Evolutionary conservation across 108 stramenopile genomes (phyloP).

Genomic region (Nitzschia sp.): DNA sequence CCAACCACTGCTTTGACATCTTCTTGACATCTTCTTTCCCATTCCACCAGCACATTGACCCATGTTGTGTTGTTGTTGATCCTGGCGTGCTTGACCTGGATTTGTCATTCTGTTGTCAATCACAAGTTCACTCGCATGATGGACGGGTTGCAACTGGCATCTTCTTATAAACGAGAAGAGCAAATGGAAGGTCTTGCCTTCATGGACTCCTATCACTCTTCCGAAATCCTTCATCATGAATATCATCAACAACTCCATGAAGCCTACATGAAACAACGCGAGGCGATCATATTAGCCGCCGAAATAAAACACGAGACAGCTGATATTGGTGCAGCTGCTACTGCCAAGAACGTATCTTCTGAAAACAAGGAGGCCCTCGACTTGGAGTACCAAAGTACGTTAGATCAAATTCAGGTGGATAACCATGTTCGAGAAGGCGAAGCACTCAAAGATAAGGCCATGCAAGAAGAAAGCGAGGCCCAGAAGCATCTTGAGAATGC

Average conservation of each 20-base stretch:
- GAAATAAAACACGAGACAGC: too few species aligned
- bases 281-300: neutral
- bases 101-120: constrained; percentile 27
- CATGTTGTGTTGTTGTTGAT: constrained; percentile 1
- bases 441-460: neutral
- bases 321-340: too few species aligned
- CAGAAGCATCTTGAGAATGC: neutral
- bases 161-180: constrained; percentile 1
- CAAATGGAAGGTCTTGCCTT: constrained; percentile 19
- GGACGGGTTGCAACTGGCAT: constrained; percentile 13
- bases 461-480: constrained; percentile 7
- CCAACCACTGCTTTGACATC: neutral
- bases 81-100: constrained; percentile 8
- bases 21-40: neutral
- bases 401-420: neutral
- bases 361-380: neutral
- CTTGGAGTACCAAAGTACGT: constrained; percentile 9
- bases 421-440: neutral
- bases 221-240: constrained; percentile 7
- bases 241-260: constrained; percentile 11
- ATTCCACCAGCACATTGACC: neutral
- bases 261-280: constrained; percentile 3
- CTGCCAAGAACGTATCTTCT: too few species aligned
- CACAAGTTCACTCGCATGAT: constrained; percentile 19
- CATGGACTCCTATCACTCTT: constrained; percentile 1